Percentiles rank a stretch among this genome's conserved stretches.
Evolutionary conservation across 73 alveolate genomes (phyloP).

Genomic region (Paramecium tetraurelia): DNA sequence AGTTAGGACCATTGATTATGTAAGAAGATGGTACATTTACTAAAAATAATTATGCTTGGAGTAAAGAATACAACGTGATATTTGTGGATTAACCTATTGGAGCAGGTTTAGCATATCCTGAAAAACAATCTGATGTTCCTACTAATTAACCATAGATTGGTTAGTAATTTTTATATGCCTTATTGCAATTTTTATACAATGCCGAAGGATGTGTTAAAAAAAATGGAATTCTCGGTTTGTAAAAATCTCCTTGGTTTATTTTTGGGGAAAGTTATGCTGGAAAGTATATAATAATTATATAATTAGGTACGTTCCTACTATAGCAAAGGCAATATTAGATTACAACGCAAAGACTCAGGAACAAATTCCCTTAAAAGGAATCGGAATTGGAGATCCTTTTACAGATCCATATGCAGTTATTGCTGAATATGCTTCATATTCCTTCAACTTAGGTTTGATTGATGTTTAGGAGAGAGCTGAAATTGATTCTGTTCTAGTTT

Average conservation of each 20-base stretch:
- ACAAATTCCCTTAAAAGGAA: constrained; percentile 5
- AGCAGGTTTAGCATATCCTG: constrained; percentile 47
- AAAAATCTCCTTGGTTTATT: not conserved
- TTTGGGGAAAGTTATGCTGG: constrained; percentile 96
- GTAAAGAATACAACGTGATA: constrained; percentile 32
- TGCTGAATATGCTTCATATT: not conserved
- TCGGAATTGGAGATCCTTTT: constrained; percentile 40
- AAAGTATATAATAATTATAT: not conserved
- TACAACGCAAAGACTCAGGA: not conserved
- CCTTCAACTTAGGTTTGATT: not conserved
- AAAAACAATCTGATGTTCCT: not conserved
- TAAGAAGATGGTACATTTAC: not conserved
- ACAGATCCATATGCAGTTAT: constrained; percentile 34
- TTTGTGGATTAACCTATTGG: constrained; percentile 61
- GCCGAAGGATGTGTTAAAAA: constrained; percentile 20
- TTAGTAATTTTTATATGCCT: constrained; percentile 19
- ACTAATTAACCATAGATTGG: constrained; percentile 32
- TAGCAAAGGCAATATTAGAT: constrained; percentile 67
- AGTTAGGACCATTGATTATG: constrained; percentile 34
- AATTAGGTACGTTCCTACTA: constrained; percentile 82
- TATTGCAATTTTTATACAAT: not conserved
- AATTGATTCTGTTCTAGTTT: not conserved
- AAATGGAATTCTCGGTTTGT: not conserved
- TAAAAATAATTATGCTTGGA: constrained; percentile 10
- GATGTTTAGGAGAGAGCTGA: constrained; percentile 14